Evolutionary conservation across 1,139 yeast species (phyloP).

Genomic region (Scheffersomyces parashehatae): DNA sequence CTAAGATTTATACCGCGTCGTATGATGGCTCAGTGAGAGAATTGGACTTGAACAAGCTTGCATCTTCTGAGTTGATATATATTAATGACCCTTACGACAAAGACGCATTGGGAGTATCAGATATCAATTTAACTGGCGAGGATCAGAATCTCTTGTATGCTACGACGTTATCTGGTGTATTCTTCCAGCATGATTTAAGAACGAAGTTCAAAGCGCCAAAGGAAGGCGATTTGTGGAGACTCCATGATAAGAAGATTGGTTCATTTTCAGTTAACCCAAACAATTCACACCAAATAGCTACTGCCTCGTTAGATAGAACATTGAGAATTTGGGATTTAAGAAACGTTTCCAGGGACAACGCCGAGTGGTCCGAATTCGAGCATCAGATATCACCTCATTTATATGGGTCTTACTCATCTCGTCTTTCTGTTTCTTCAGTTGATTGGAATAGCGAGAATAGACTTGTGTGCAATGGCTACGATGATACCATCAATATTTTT

Average conservation of each 20-base stretch:
- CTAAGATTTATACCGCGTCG: constrained; percentile 66
- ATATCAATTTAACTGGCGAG: constrained; percentile 55
- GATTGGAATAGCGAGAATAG: constrained; percentile 81
- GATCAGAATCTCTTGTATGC: constrained; percentile 57
- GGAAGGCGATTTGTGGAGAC: constrained; percentile 44
- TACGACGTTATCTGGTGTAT: constrained; percentile 78
- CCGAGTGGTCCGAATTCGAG: constrained; percentile 41
- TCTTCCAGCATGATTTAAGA: constrained; percentile 70
- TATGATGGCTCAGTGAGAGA: constrained; percentile 85
- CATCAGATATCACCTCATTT: constrained; percentile 48
- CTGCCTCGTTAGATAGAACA: constrained; percentile 86
- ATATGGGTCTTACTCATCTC: constrained; percentile 65
- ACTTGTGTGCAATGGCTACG: constrained; percentile 90
- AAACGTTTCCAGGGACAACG: constrained; percentile 37
- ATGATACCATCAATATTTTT: constrained; percentile 69
- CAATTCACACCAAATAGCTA: constrained; percentile 59
- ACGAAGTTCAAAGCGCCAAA: constrained; percentile 33
- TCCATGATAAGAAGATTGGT: constrained; percentile 90
- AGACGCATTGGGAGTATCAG: constrained; percentile 56
- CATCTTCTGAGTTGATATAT: constrained; percentile 57
- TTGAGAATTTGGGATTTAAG: constrained; percentile 86
- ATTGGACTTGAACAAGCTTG: constrained; percentile 63
- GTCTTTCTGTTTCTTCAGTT: constrained; percentile 80
- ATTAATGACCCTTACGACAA: constrained; percentile 52
- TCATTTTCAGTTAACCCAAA: constrained; percentile 80